phyloP scores from a whole-genome alignment of 1,284 basidiomycete genomes.

The Paramarasmius palmivorus region DNA sequence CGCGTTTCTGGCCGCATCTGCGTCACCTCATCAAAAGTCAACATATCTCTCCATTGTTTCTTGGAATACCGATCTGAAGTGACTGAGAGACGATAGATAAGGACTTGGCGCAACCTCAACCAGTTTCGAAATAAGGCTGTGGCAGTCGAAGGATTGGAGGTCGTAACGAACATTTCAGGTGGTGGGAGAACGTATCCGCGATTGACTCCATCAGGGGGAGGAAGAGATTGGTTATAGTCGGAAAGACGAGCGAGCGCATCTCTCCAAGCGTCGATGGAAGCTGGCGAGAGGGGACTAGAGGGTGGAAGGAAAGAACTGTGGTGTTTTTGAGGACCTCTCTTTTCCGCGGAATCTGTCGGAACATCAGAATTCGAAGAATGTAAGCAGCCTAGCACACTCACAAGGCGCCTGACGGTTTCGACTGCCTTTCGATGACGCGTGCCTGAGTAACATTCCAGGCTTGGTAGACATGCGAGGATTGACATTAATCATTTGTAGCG shows the following conservation, averaged over 20 bases:
- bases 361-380: background rate
- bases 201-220: background rate
- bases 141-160: background rate
- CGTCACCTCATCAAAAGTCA: background rate
- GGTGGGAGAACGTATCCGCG: slow-evolving; percentile 5
- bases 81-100: background rate
- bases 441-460: background rate
- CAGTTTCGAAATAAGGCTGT: slow-evolving; percentile 2
- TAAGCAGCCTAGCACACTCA: background rate
- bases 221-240: background rate
- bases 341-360: background rate
- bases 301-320: slow-evolving; percentile 3
- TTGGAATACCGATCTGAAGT: background rate
- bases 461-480: background rate
- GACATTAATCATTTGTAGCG: background rate
- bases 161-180: background rate
- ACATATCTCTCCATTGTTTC: slow-evolving; percentile 4
- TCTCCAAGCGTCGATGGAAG: background rate
- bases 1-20: background rate
- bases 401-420: background rate
- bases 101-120: background rate
- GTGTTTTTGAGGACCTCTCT: background rate
- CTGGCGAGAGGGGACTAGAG: slow-evolving; percentile 5
- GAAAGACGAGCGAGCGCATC: background rate
- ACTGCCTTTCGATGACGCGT: background rate